These are phyloP conservation scores for Lachnellula willkommii DNA, from an alignment of 2,329 filamentous ascomycete genomes.

Conservation along the genomic window DNA sequence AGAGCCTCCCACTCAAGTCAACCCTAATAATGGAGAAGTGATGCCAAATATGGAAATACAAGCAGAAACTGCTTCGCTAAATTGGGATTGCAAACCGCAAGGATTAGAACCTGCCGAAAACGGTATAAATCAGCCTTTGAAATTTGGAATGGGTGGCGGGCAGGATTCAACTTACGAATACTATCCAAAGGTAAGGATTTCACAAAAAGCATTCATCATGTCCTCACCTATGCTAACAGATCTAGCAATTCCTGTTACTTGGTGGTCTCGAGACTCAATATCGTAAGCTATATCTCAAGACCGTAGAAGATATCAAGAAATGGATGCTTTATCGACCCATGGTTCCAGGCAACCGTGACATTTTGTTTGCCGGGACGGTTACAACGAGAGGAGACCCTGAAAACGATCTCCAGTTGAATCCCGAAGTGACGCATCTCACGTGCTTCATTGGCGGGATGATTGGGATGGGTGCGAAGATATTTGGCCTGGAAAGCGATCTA, in stretches of 20 bases:
- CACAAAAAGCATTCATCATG: background rate
- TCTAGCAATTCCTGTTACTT: slow-evolving; percentile 64
- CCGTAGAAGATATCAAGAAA: slow-evolving; percentile 62
- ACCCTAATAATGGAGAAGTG: slow-evolving; percentile 12
- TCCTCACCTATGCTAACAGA: slow-evolving; percentile 17
- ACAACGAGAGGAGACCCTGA: slow-evolving; percentile 39
- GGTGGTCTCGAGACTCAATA: slow-evolving; percentile 72
- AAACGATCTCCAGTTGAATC: slow-evolving; percentile 39
- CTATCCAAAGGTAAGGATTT: slow-evolving; percentile 52
- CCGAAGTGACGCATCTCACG: slow-evolving; percentile 49
- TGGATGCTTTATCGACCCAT: slow-evolving; percentile 75
- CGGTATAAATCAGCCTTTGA: slow-evolving; percentile 31
- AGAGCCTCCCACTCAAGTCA: background rate
- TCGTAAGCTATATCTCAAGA: slow-evolving; percentile 62
- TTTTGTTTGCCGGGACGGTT: slow-evolving; percentile 69
- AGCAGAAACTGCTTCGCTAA: slow-evolving; percentile 11
- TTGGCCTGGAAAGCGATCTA: slow-evolving; percentile 53
- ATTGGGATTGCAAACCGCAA: slow-evolving; percentile 51
- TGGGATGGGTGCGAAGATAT: slow-evolving; percentile 58
- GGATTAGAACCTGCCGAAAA: slow-evolving; percentile 49
- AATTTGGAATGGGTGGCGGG: slow-evolving; percentile 54
- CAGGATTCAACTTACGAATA: slow-evolving; percentile 71
- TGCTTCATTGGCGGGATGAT: slow-evolving; percentile 70
- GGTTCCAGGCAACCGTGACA: slow-evolving; percentile 58
- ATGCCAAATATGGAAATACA: slow-evolving; percentile 14